These are phyloP conservation scores for Dryadomyces quercus-mongolicae DNA, from an alignment of 2,329 filamentous ascomycete genomes.

Conservation along the genomic window DNA sequence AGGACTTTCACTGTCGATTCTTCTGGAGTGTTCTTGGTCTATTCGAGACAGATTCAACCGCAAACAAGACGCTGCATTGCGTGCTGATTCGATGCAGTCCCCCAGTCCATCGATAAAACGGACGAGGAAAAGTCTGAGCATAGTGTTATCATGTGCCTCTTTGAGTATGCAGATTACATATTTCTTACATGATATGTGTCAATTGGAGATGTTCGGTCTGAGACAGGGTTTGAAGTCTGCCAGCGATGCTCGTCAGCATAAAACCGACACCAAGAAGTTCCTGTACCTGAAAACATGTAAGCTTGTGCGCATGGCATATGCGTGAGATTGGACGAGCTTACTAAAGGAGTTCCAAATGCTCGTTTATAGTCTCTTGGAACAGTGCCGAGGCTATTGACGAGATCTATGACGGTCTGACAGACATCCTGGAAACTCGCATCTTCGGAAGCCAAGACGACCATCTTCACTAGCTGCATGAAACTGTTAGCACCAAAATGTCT, in stretches of 20 bases:
- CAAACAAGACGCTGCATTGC: not conserved
- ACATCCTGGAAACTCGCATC: not conserved
- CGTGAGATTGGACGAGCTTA: not conserved
- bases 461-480: not conserved
- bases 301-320: not conserved
- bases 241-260: not conserved
- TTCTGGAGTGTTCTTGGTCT: not conserved
- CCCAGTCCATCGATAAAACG: not conserved
- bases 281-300: not conserved
- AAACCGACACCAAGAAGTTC: not conserved
- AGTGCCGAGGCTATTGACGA: not conserved
- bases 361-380: conserved; percentile 1
- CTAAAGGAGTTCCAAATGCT: not conserved
- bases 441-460: not conserved
- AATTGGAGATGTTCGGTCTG: not conserved
- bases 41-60: not conserved
- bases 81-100: not conserved
- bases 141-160: too few species aligned
- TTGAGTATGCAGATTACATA: not conserved
- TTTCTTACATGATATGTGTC: not conserved
- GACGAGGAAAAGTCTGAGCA: not conserved
- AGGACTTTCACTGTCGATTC: not conserved
- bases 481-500: not conserved
- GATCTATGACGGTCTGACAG: not conserved
- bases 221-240: not conserved